Base-by-base conservation (phyloP, 345 rosid genomes). In the Eutrema yunnanense region DNA sequence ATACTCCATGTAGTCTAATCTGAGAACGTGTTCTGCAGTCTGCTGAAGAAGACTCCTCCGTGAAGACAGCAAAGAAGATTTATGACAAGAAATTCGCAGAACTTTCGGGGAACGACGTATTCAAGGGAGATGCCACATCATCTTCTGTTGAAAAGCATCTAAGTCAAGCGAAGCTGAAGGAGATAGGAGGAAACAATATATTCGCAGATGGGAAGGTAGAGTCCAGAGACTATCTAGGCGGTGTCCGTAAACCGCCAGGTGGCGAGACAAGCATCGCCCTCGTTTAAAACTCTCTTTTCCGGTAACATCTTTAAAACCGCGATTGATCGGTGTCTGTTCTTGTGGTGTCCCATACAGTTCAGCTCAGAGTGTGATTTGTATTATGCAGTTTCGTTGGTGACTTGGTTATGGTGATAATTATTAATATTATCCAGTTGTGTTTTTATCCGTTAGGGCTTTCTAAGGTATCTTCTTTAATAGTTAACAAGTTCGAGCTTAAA, bases 231-330 rank as follows among this genome's bases (percentile, higher is more conserved):
- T 91, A 84, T 84, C 73, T 91, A 29, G 97, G 98, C 2, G 98
- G 98, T 0, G 92, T 94, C 10, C 98, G 98, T 75, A 94, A 91
- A 81, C 98, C 98, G 22, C 98, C 98, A 1, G 98, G 98, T 0
- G 98, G 98, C 0, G 96, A 94, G 81, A 88, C 96, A 80, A 94
- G 88, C 89, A 91, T 94, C 54, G 91, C 98, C 19, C 78, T 94
- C 83, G 95, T 93, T 62, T 93, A 81, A 71, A 12, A 6, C 14
- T 8, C 26, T 43, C 22, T 54, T 75, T 81, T 70, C 67, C 52
- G 19, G 11, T 34, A 33, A 63, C 50, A 9, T 36, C 73, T 75
- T 52, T 78, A 52, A 53, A 74, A 78, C 73, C 49, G 73, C 3
- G 41, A 53, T 69, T 76, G 26, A 16, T 27, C 16, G 16, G 42